Conservation (phyloP, 2,329 filamentous ascomycete genomes). For the Talaromyces sp. region DNA sequence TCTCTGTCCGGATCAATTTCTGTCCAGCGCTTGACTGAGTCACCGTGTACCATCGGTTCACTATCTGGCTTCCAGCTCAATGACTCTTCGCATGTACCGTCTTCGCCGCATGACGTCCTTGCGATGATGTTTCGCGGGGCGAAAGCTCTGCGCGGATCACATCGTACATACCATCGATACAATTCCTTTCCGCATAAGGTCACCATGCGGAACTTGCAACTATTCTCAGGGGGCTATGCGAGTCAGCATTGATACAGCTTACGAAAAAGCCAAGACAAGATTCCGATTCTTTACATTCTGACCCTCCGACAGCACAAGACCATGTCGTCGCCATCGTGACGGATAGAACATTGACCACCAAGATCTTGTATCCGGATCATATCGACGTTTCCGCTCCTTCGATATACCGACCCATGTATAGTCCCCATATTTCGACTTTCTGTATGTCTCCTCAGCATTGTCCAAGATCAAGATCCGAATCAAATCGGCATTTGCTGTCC, state of each 20-base stretch:
- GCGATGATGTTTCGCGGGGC: slow-evolving; percentile 7
- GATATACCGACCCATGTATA: slow-evolving; percentile 2
- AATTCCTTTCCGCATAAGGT: slow-evolving; percentile 5
- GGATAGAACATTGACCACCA: slow-evolving; percentile 1
- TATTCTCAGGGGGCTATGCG: slow-evolving; percentile 3
- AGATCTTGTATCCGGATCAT: slow-evolving; percentile 9
- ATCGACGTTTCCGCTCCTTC: slow-evolving; percentile 5
- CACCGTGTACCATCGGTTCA: not conserved
- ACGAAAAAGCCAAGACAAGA: not conserved
- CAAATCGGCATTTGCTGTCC: not conserved
- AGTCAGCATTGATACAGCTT: not conserved
- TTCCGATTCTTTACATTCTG: not conserved
- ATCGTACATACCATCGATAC: slow-evolving; percentile 9
- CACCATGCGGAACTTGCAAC: slow-evolving; percentile 10
- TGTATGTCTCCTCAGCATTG: slow-evolving; percentile 5
- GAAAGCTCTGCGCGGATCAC: not conserved
- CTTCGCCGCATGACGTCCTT: not conserved
- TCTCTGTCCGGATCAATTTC: slow-evolving; percentile 9
- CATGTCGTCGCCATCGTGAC: slow-evolving; percentile 11
- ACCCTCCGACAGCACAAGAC: slow-evolving; percentile 2
- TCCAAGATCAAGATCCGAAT: slow-evolving; percentile 4
- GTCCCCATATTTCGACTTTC: not conserved
- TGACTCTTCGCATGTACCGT: slow-evolving; percentile 1
- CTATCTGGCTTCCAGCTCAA: not conserved
- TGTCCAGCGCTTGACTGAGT: slow-evolving; percentile 5